Evolutionary conservation across 352 stramenopile species (phyloP).

Genomic region (Pythium monospermum): DNA sequence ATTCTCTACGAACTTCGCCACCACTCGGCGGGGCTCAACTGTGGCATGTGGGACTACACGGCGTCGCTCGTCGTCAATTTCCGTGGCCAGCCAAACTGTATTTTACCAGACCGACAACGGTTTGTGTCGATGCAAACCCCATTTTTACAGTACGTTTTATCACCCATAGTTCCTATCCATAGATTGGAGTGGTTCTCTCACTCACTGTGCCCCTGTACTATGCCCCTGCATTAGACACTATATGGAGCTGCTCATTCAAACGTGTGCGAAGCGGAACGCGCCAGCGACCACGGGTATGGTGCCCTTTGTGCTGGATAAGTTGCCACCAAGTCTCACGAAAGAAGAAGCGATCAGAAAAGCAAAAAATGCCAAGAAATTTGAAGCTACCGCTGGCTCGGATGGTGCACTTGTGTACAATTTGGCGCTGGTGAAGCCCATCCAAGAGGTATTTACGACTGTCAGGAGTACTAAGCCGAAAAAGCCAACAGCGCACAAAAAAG

Average conservation of each 20-base stretch:
- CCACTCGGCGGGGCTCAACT: slow-evolving; percentile 95
- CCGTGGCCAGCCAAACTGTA: slow-evolving; percentile 60
- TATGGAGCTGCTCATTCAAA: slow-evolving; percentile 91
- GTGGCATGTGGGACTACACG: slow-evolving; percentile 97
- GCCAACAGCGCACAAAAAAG: neutral
- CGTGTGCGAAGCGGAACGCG: slow-evolving; percentile 90
- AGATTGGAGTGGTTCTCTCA: neutral
- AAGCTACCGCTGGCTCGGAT: slow-evolving; percentile 89
- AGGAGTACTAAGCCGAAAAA: no score
- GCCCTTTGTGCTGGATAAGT: slow-evolving; percentile 90
- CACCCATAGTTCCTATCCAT: neutral
- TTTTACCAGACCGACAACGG: slow-evolving; percentile 90
- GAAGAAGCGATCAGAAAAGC: slow-evolving; percentile 73
- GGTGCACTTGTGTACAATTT: slow-evolving; percentile 93
- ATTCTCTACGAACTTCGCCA: slow-evolving; percentile 93
- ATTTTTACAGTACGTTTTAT: slow-evolving; percentile 37
- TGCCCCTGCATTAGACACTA: slow-evolving; percentile 85
- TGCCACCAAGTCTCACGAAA: slow-evolving; percentile 62
- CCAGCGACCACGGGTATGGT: slow-evolving; percentile 96
- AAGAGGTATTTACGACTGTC: no score
- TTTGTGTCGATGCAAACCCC: slow-evolving; percentile 68
- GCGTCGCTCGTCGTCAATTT: slow-evolving; percentile 96
- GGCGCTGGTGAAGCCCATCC: slow-evolving; percentile 71
- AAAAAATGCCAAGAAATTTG: slow-evolving; percentile 77
- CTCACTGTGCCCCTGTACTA: slow-evolving; percentile 1